A percentile compares a stretch with the other conserved stretches of the same genome.
phyloP scores from a whole-genome alignment of 106 monocot genomes.

The Alisma plantagoaquatica region DNA sequence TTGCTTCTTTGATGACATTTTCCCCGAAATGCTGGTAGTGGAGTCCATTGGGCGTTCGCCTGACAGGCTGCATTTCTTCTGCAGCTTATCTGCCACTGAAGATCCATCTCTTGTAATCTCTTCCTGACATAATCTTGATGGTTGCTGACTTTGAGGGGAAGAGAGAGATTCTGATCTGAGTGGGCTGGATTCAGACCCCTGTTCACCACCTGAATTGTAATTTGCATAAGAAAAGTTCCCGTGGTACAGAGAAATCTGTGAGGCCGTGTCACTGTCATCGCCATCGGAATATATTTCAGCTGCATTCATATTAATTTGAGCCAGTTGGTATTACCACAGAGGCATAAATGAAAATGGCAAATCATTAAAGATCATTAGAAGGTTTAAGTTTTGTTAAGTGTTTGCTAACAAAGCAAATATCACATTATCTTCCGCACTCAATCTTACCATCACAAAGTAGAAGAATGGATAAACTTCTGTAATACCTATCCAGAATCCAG shows the following conservation, averaged over 20 bases:
- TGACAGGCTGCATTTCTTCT: slow-evolving; percentile 12
- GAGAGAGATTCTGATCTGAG: slow-evolving; percentile 1
- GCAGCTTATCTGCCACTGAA: slow-evolving; percentile 7
- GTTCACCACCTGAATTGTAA: slow-evolving; percentile 46
- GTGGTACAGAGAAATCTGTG: slow-evolving; percentile 39
- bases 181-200: slow-evolving; percentile 4
- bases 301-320: too few relatives aligned
- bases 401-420: too few relatives aligned
- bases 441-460: too few relatives aligned
- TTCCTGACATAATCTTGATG: slow-evolving; percentile 30
- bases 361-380: too few relatives aligned
- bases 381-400: too few relatives aligned
- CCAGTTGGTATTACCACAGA: too few relatives aligned
- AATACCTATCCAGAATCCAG: too few relatives aligned
- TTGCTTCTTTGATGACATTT: slow-evolving; percentile 7
- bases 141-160: neutral
- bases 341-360: too few relatives aligned
- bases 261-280: slow-evolving; percentile 21
- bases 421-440: too few relatives aligned
- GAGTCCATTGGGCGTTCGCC: slow-evolving; percentile 9
- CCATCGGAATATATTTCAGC: neutral
- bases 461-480: too few relatives aligned
- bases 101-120: slow-evolving; percentile 5
- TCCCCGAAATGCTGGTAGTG: neutral
- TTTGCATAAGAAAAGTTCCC: slow-evolving; percentile 56